Evolutionary conservation across 2,329 filamentous ascomycete genomes (phyloP).

Genomic region (Beauveria rudraprayagi): DNA sequence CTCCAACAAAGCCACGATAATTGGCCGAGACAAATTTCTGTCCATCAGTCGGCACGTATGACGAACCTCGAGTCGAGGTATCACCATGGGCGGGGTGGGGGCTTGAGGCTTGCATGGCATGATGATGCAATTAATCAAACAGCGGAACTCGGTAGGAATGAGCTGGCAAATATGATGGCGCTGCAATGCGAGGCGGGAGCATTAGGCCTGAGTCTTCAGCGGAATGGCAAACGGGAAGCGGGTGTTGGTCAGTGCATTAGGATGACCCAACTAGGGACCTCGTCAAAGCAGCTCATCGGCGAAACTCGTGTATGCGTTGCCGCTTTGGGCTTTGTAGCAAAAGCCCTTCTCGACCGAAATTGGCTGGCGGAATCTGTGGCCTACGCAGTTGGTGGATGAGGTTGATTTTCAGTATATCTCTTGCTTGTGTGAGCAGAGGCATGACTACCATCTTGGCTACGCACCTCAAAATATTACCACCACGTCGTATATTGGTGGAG

Average conservation of each 20-base stretch:
- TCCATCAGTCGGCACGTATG: neutral
- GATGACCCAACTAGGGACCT: neutral
- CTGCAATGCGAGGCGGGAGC: neutral
- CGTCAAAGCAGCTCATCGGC: neutral
- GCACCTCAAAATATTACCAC: no score
- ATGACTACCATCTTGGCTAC: no score
- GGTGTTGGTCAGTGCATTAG: neutral
- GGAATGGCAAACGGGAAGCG: neutral
- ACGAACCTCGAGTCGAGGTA: neutral
- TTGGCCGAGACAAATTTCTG: neutral
- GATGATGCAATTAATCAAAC: neutral
- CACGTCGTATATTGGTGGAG: no score
- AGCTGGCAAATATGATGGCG: neutral
- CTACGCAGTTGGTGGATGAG: no score
- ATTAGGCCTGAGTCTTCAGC: neutral
- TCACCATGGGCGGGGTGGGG: no score
- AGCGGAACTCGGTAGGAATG: neutral
- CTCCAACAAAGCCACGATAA: neutral
- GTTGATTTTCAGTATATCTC: no score
- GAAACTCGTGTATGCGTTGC: no score
- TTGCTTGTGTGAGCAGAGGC: no score
- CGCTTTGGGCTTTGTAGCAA: no score
- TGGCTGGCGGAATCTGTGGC: no score
- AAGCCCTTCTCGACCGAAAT: no score
- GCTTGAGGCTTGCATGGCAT: neutral